Conservation (phyloP, 306 rosid genomes). For the Rubus parviflorus region DNA sequence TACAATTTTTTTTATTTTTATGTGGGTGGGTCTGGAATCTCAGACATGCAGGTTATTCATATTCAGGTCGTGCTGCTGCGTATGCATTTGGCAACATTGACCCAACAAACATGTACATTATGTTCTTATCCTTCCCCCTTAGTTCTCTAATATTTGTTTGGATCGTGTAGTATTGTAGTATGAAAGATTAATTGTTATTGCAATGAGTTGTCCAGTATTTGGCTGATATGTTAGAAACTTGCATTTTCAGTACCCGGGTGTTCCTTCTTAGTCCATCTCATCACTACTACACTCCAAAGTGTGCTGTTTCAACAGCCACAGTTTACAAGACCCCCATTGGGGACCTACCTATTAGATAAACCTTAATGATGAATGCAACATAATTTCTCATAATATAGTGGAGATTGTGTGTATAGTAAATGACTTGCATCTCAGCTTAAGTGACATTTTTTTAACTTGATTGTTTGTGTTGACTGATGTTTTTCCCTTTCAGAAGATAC, state of each 20-base stretch:
- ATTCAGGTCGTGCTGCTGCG: constrained; percentile 96
- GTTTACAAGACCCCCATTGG: constrained; percentile 95
- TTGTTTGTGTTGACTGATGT: background rate
- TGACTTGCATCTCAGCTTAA: background rate
- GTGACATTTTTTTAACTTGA: background rate
- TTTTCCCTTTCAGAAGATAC: background rate
- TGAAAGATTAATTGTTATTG: background rate
- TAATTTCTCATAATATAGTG: background rate
- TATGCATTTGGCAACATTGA: constrained; percentile 95
- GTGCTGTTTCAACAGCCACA: constrained; percentile 88
- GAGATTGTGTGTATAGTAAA: background rate
- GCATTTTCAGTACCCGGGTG: constrained; percentile 65
- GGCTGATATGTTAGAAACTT: constrained; percentile 23
- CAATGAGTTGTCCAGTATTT: background rate
- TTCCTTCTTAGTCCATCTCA: constrained; percentile 99
- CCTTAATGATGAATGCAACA: background rate
- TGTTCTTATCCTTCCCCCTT: constrained; percentile 12
- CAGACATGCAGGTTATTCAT: constrained; percentile 99
- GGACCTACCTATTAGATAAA: constrained; percentile 54
- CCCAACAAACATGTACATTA: constrained; percentile 77
- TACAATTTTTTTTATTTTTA: background rate
- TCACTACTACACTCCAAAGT: constrained; percentile 80
- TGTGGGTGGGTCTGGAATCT: constrained; percentile 26
- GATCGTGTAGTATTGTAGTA: background rate
- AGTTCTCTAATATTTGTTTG: background rate